Base-by-base conservation (phyloP, 1,284 basidiomycete genomes). In the Apiotrichum domesticum region DNA sequence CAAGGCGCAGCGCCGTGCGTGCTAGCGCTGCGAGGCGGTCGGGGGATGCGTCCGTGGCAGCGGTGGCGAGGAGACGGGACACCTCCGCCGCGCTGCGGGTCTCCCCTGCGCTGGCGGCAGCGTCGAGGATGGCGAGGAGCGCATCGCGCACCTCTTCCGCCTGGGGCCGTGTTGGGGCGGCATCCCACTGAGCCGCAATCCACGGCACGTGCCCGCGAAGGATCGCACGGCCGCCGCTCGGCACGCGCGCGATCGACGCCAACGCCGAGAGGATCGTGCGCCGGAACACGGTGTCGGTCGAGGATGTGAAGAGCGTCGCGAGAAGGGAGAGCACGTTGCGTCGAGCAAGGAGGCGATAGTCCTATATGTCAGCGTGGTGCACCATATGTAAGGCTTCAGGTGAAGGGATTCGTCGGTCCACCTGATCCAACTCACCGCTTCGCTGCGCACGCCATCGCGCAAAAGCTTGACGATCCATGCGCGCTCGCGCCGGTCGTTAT, bases 301-400 rank as follows among this genome's bases (percentile, higher is more conserved):
- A 77, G 5, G 82, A 81, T 60, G 88, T 85, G 72, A 86, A 92
- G 51, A 94, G 71, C 63, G 87, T 90, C 0, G 88, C 86, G 3
- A 96, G 75, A 35, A 95, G 78, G 59, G 91, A 88, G 87, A 90
- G 93, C 0, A 88, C 90, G 70, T 92, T 88, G 35, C 93, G 77
- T 46, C 90, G 80, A 66, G 85, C 85, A 58, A 94, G 77, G 1
- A 92, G 82, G 39, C 80, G 81, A 90, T 92, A 95, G 66, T 96
- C 93, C 41, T 42, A 14, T 21, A 42, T 42, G 41, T 42, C n/a
- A 42, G 41, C 14, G 21, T 21, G 21, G 21, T 21, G 21, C 21
- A 21, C 21, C 21, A 21, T 21, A 21, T 21, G 21, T 21, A 21
- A 21, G 21, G 21, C 21, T 21, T 21, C 21, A 21, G 21, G 21